Evolutionary conservation across 1,284 basidiomycete species (phyloP).

Genomic region (Rhodotorula sp.): DNA sequence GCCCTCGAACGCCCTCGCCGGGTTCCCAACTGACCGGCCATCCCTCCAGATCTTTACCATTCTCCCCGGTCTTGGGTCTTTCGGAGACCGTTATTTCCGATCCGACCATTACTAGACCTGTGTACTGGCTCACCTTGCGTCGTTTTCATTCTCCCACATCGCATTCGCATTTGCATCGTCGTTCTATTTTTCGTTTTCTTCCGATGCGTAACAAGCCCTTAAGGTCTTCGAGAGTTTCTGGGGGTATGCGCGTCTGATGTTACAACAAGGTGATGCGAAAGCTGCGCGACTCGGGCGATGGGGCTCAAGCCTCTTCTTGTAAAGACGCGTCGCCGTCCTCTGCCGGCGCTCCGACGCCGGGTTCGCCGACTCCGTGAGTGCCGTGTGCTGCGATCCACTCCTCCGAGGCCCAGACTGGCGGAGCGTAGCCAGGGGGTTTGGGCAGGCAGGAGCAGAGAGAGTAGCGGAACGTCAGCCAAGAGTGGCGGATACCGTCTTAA

Average conservation of each 20-base stretch:
- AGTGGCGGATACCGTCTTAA: neutral
- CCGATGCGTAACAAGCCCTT: neutral
- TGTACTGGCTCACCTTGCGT: neutral
- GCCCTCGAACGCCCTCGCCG: neutral
- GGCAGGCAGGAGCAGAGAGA: neutral
- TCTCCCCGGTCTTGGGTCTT: slow-evolving; percentile 34
- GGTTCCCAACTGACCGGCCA: neutral
- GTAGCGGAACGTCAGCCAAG: too few species aligned
- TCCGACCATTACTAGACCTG: slow-evolving; percentile 4
- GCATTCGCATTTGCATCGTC: slow-evolving; percentile 4
- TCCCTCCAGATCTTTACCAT: slow-evolving; percentile 36
- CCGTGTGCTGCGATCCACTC: slow-evolving; percentile 42
- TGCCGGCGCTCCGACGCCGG: neutral
- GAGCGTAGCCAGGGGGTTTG: neutral
- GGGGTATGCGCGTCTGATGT: too few species aligned
- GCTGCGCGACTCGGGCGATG: too few species aligned
- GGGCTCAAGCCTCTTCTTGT: slow-evolving; percentile 1
- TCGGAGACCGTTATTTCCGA: slow-evolving; percentile 39
- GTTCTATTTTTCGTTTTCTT: neutral
- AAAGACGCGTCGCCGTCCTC: neutral
- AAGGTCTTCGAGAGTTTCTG: too few species aligned
- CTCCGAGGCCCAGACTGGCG: slow-evolving; percentile 43
- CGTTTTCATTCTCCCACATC: neutral
- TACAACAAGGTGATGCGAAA: too few species aligned
- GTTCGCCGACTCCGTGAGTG: slow-evolving; percentile 11